phyloP scores from a whole-genome alignment of 164 flowering plant species.

The Macadamia integrifolia region DNA sequence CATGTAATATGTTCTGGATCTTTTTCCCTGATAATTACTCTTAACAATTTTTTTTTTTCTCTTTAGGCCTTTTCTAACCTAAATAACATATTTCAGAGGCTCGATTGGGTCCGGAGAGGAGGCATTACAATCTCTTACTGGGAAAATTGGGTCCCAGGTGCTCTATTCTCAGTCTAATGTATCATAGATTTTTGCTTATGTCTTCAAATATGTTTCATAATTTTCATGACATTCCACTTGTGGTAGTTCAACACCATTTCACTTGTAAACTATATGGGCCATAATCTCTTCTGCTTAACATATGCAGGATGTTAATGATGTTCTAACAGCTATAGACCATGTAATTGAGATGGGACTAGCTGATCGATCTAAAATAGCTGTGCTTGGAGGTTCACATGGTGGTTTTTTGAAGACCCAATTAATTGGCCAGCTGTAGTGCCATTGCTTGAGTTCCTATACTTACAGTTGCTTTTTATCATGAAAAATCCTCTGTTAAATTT shows the following conservation, averaged over 20 bases:
- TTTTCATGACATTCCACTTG: no score
- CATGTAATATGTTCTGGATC: no score
- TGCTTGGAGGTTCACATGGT: constrained; percentile 97
- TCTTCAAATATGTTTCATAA: no score
- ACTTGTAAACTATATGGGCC: no score
- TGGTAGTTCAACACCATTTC: no score
- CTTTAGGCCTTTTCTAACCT: no score
- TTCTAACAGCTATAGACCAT: constrained; percentile 73
- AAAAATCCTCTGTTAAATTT: no score
- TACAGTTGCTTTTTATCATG: no score
- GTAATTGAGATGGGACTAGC: constrained; percentile 68
- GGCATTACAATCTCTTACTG: constrained; percentile 95
- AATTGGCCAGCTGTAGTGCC: constrained; percentile 80
- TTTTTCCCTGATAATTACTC: no score
- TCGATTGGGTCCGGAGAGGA: constrained; percentile 97
- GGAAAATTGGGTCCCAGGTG: constrained; percentile 88
- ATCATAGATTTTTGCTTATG: no score
- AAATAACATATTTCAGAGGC: constrained; percentile 47
- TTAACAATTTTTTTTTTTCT: no score
- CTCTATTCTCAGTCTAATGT: constrained; percentile 1
- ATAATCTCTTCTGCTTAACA: not conserved
- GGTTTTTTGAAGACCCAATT: constrained; percentile 93
- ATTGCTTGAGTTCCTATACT: not conserved
- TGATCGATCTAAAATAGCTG: constrained; percentile 64
- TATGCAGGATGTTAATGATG: constrained; percentile 90